Conservation (phyloP, 2,329 filamentous ascomycete species). For the Diaporthe australafricana region DNA sequence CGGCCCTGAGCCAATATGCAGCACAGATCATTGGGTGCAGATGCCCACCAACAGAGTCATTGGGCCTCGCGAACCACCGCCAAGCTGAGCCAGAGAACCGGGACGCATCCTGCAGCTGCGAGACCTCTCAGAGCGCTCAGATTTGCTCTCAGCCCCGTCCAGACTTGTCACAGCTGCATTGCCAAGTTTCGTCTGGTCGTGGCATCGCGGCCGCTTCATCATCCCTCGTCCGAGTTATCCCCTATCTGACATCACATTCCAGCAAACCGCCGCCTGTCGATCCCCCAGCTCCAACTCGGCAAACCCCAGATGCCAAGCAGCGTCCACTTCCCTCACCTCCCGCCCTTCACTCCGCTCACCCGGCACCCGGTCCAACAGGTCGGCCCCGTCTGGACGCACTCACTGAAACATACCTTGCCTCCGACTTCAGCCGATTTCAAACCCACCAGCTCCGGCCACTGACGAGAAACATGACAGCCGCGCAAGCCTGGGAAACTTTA, state of each 20-base stretch:
- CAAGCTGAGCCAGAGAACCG: conserved; percentile 30
- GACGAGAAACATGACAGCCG: conserved; percentile 2
- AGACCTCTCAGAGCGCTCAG: background rate
- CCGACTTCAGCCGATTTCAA: conserved; percentile 23
- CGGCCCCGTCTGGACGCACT: background rate
- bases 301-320: conserved; percentile 15
- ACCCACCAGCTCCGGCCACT: background rate
- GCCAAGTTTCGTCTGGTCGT: conserved; percentile 14
- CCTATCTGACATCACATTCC: conserved; percentile 35
- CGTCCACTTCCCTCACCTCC: background rate
- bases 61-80: conserved; percentile 14
- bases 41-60: background rate
- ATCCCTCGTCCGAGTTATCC: conserved; percentile 26
- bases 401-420: background rate
- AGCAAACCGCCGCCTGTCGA: conserved; percentile 5
- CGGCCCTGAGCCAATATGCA: background rate
- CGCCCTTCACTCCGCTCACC: conserved; percentile 18
- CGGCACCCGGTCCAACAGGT: background rate
- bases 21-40: background rate
- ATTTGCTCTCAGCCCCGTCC: background rate
- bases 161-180: conserved; percentile 12
- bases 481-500: background rate
- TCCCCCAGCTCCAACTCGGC: background rate
- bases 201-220: conserved; percentile 11
- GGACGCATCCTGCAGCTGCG: conserved; percentile 24